phyloP scores from a whole-genome alignment of 345 rosid species.

The Murraya paniculata region DNA sequence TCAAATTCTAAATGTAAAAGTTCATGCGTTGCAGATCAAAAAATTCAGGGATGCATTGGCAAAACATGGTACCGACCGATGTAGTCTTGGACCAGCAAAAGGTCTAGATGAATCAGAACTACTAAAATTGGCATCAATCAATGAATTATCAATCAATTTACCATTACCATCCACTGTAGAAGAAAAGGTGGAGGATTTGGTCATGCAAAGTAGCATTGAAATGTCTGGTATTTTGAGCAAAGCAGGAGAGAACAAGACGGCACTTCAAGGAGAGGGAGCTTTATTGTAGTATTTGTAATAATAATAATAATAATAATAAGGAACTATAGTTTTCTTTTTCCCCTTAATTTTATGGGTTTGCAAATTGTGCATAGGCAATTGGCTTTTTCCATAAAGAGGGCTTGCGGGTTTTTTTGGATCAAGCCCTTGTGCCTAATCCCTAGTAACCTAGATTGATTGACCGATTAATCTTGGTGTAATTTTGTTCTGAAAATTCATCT shows the following conservation, averaged over 20 bases:
- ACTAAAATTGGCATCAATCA: conserved; percentile 23
- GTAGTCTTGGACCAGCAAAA: conserved; percentile 46
- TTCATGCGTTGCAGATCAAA: conserved; percentile 42
- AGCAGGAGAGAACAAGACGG: not conserved
- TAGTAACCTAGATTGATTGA: not conserved
- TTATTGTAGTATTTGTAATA: not conserved
- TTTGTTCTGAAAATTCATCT: not conserved
- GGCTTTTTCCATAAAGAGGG: not conserved
- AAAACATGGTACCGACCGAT: conserved; percentile 43
- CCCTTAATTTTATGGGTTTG: not conserved
- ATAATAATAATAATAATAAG: not conserved
- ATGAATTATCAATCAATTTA: conserved; percentile 24
- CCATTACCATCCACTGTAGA: not conserved
- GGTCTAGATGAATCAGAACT: conserved; percentile 53
- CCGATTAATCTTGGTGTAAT: not conserved
- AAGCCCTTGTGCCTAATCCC: not conserved
- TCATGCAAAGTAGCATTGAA: conserved; percentile 7
- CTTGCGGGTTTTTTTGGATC: not conserved
- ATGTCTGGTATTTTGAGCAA: conserved; percentile 11
- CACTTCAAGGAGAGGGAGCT: conserved; percentile 13
- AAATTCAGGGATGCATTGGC: conserved; percentile 66
- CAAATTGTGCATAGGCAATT: not conserved
- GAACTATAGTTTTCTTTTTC: not conserved
- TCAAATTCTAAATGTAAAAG: not conserved
- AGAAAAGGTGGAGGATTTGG: conserved; percentile 19